Percentiles rank a stretch among this genome's conserved stretches.
phyloP scores from a whole-genome alignment of 495 filamentous ascomycete species.

The Staphylotrichum longicolle region DNA sequence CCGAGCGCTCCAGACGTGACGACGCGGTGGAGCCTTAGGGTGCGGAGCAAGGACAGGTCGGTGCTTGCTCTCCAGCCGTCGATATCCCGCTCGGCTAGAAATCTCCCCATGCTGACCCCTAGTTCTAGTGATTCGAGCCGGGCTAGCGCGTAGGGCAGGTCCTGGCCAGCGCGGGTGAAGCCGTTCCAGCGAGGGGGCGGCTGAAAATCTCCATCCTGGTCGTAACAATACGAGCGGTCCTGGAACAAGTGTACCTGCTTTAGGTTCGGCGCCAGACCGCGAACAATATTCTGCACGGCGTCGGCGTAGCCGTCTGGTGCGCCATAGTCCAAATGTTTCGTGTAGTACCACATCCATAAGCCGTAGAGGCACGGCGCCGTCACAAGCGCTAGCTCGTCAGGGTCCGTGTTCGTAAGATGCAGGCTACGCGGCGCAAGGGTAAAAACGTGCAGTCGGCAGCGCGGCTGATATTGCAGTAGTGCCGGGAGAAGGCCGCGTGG shows the following conservation, averaged over 20 bases:
- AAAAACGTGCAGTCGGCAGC: background rate
- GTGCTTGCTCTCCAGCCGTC: background rate
- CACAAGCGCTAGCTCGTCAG: background rate
- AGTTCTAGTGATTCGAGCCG: background rate
- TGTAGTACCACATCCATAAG: background rate
- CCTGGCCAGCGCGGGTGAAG: background rate
- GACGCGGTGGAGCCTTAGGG: background rate
- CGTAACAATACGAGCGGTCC: background rate
- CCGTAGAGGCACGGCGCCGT: background rate
- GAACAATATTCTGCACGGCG: background rate
- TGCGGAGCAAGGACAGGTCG: background rate
- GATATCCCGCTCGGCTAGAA: background rate
- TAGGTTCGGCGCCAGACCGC: background rate
- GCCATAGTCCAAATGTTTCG: too few species aligned
- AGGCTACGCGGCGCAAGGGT: background rate
- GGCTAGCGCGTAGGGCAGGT: background rate
- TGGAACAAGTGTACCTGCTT: conserved; percentile 1
- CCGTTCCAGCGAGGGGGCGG: background rate
- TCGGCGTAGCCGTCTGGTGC: background rate
- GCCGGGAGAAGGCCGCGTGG: background rate
- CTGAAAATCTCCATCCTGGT: background rate
- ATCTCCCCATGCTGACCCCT: background rate
- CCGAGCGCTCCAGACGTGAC: background rate
- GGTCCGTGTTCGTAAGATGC: background rate
- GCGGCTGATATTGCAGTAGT: background rate